Percentiles rank a stretch among this genome's conserved stretches.
phyloP scores from a whole-genome alignment of 139 green algal genomes.

The Picochlorum sp. region DNA sequence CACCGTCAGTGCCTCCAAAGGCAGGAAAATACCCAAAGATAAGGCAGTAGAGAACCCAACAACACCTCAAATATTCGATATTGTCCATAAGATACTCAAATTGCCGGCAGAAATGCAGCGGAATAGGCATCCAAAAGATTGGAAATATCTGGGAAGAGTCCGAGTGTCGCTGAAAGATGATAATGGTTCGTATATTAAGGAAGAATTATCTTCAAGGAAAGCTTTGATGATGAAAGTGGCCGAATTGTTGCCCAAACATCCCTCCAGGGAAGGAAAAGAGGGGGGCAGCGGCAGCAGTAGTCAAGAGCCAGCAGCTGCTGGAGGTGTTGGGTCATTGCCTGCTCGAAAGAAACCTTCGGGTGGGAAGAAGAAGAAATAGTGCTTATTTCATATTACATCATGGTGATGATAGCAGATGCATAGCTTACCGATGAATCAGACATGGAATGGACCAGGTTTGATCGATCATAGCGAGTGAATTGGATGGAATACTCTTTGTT shows the following conservation, averaged over 20 bases:
- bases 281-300: not conserved
- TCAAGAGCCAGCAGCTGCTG: not conserved
- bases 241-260: slow-evolving; percentile 19
- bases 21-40: slow-evolving; percentile 3
- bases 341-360: slow-evolving; percentile 10
- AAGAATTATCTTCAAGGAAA: slow-evolving; percentile 37
- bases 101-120: slow-evolving; percentile 39
- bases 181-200: slow-evolving; percentile 31
- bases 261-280: not conserved
- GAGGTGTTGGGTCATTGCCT: not conserved
- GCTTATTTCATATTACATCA: not conserved
- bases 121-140: slow-evolving; percentile 49
- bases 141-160: slow-evolving; percentile 35
- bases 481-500: slow-evolving; percentile 22
- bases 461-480: slow-evolving; percentile 75
- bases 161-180: slow-evolving; percentile 41
- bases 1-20: not conserved
- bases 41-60: slow-evolving; percentile 24
- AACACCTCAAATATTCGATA: slow-evolving; percentile 39
- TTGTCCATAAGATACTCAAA: slow-evolving; percentile 28
- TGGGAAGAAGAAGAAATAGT: slow-evolving; percentile 20
- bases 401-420: slow-evolving; percentile 48
- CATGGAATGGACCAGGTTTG: slow-evolving; percentile 31
- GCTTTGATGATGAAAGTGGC: slow-evolving; percentile 30
- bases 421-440: slow-evolving; percentile 76